Percentiles rank a stretch among this genome's conserved stretches.
Evolutionary conservation across 176 grass and related monocot species (phyloP).

Genomic region (Lolium multiflorum): DNA sequence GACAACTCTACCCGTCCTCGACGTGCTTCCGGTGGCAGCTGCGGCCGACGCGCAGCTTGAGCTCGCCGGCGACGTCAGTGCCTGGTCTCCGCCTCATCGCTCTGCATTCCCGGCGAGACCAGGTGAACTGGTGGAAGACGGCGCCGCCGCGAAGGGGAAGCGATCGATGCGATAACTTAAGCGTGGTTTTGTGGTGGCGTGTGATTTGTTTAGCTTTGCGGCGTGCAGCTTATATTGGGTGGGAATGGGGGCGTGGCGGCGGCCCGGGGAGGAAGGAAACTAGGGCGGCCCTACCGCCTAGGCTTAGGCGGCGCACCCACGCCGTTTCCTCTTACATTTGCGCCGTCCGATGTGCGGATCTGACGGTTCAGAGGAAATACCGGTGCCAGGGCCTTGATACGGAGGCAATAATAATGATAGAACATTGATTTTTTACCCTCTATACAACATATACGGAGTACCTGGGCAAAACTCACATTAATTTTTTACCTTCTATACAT

Average conservation of each 20-base stretch:
- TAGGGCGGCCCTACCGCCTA: not conserved
- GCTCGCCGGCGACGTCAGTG: conserved; percentile 60
- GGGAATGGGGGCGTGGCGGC: not conserved
- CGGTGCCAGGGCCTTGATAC: too few species aligned
- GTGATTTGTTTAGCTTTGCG: conserved; percentile 21
- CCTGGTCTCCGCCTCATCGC: conserved; percentile 69
- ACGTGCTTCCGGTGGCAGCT: conserved; percentile 91
- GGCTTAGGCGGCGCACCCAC: not conserved
- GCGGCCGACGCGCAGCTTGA: conserved; percentile 63
- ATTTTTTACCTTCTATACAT: too few species aligned
- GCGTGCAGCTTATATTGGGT: conserved; percentile 37
- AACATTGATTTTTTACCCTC: too few species aligned
- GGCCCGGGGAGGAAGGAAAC: not conserved
- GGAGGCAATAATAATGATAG: too few species aligned
- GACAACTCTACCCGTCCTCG: conserved; percentile 69
- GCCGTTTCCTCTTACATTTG: not conserved
- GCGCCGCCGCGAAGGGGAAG: not conserved
- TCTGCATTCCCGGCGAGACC: conserved; percentile 57
- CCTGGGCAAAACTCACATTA: too few species aligned
- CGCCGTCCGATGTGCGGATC: not conserved
- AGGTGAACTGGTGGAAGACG: not conserved
- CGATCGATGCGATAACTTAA: not conserved
- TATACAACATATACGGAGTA: too few species aligned
- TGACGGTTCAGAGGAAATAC: not conserved
- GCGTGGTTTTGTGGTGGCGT: conserved; percentile 35